phyloP scores from a whole-genome alignment of 1,139 yeast species.

The Zygosaccharomyces pseudobailii region DNA sequence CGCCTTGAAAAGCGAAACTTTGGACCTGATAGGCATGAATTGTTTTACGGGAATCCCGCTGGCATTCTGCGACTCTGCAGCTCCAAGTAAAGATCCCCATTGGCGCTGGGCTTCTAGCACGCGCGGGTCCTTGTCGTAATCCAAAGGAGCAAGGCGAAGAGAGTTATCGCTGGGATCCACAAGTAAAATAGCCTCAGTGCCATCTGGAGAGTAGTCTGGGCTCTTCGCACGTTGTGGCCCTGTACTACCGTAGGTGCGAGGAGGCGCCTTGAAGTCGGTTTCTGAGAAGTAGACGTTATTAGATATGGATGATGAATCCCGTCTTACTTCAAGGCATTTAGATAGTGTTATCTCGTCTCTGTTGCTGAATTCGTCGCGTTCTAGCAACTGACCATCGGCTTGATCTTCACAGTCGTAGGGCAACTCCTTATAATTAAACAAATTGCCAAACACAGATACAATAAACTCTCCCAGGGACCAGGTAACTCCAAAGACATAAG shows the following conservation, averaged over 20 bases:
- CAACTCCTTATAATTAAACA: conserved; percentile 28
- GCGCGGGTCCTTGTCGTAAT: conserved; percentile 8
- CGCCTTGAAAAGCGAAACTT: neutral
- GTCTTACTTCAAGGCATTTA: conserved; percentile 29
- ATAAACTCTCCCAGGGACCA: conserved; percentile 33
- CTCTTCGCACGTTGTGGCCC: neutral
- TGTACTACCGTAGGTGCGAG: conserved; percentile 8
- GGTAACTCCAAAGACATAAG: conserved; percentile 33
- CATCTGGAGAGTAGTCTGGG: neutral
- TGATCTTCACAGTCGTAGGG: conserved; percentile 7
- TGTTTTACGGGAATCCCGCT: conserved; percentile 1
- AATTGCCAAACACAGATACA: conserved; percentile 24
- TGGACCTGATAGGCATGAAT: neutral
- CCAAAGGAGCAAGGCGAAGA: conserved; percentile 15
- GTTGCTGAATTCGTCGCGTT: neutral
- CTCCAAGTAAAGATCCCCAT: conserved; percentile 1
- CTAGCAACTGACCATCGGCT: conserved; percentile 1
- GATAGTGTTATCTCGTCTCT: conserved; percentile 30
- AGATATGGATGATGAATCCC: conserved; percentile 29
- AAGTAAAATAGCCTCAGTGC: conserved; percentile 12
- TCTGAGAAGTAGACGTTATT: conserved; percentile 29
- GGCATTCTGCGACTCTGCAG: conserved; percentile 1
- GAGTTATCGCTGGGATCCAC: conserved; percentile 22
- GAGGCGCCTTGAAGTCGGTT: conserved; percentile 1
- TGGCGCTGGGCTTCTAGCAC: conserved; percentile 1